Evolutionary conservation across 352 stramenopile genomes (phyloP).

Genomic region (Globisporangium orthogonon): DNA sequence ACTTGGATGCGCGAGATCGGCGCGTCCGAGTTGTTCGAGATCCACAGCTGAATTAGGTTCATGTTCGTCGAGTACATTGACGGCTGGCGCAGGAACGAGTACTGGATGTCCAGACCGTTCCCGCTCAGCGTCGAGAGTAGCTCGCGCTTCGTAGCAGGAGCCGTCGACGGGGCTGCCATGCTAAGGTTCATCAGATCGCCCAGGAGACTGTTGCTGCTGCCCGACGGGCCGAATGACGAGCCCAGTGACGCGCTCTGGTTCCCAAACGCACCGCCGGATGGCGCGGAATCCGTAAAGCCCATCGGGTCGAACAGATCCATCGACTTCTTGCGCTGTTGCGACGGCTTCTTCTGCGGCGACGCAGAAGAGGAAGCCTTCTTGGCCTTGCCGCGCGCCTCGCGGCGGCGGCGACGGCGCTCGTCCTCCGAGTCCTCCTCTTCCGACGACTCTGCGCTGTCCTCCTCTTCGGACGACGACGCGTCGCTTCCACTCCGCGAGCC

Average conservation of each 20-base stretch:
- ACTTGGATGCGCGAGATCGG: conserved; percentile 49
- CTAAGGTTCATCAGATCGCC: conserved; percentile 61
- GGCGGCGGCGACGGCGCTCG: conserved; percentile 27
- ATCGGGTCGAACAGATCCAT: conserved; percentile 40
- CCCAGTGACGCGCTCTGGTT: conserved; percentile 2
- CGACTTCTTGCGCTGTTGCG: conserved; percentile 21
- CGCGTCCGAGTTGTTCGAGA: conserved; percentile 58
- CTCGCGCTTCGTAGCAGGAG: conserved; percentile 28
- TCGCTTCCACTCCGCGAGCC: conserved; percentile 26
- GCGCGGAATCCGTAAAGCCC: conserved; percentile 30
- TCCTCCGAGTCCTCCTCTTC: conserved; percentile 42
- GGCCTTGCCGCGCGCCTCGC: conserved; percentile 3
- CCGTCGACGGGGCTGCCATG: conserved; percentile 23
- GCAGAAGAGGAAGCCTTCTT: conserved; percentile 8
- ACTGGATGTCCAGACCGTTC: conserved; percentile 60
- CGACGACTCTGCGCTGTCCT: conserved; percentile 25
- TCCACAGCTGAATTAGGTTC: conserved; percentile 70
- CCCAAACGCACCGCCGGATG: conserved; percentile 11
- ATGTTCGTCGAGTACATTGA: conserved; percentile 56
- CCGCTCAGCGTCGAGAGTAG: conserved; percentile 45
- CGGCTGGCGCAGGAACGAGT: conserved; percentile 53
- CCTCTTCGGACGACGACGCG: conserved; percentile 12
- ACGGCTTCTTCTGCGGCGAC: conserved; percentile 27
- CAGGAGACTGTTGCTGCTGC: conserved; percentile 24
- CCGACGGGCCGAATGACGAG: conserved; percentile 5